Evolutionary conservation across 495 filamentous ascomycete species (phyloP), one percentile per base, ranked within the genome.

Genomic region (Neurospora sp.): DNA sequence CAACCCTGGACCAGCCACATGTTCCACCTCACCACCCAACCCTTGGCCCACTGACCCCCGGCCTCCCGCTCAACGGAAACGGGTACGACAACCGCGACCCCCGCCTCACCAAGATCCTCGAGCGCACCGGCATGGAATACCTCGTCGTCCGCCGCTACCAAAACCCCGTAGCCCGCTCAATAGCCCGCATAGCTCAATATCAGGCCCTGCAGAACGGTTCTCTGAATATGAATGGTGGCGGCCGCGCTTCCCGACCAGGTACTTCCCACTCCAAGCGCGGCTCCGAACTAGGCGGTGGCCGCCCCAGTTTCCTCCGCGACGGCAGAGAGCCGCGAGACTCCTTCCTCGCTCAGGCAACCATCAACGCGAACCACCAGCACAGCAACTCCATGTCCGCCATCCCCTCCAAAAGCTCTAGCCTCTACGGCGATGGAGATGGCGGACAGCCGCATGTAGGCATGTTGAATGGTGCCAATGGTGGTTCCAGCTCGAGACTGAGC

Each of bases 121-220:
- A 93, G 80, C 84, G 88, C 39, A 90, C 89, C 0, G 87, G 84
- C 5, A 85, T 90, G 79, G 89, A 92, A 76, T 93, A 92, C 75
- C 82, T 88, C 7, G 90, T 91, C 20, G 88, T 92, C n/a, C 83
- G 91, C 44, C 83, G 91, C 27, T 90, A 89, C 80, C 90, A 90
- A 72, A 90, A 92, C 75, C 91, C 91, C 2, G 83, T 92, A 7
- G 87, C 84, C 4, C 84, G 88, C 41, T 90, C 88, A 5, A 77
- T 91, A 23, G 79, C 79, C 27, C 83, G 90, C n/a, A 76, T 91
- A 4, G 79, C 81, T 39, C 83, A 86, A 40, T 79, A 88, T 5
- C 86, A 86, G 1, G 85, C 83, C 20, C 79, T 82, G 39, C 83
- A 85, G 49, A 86, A 84, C 80, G 80, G 49, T 86, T 87, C 54